phyloP scores from a whole-genome alignment of 129 eudicot species.

The Sambucus nigra region DNA sequence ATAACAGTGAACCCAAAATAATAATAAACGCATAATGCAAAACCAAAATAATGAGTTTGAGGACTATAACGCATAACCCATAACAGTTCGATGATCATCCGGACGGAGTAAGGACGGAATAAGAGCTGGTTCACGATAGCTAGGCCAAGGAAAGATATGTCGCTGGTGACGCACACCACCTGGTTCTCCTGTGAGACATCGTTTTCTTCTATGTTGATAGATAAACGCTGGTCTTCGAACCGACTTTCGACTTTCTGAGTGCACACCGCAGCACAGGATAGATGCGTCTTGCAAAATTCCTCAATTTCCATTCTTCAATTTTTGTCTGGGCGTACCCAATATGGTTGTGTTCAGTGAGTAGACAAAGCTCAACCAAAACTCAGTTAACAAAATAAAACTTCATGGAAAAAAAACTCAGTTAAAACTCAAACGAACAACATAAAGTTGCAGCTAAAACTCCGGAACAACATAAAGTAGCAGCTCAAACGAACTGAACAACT shows the following conservation, averaged over 20 bases:
- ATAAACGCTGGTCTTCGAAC: conserved; percentile 1
- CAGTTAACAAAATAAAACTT: background rate
- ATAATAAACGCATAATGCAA: no score
- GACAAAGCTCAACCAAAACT: background rate
- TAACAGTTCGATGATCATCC: conserved; percentile 59
- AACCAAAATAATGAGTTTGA: no score
- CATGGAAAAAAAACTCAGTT: background rate
- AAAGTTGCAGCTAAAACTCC: no score
- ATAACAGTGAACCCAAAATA: no score
- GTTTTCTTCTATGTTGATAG: conserved; percentile 6
- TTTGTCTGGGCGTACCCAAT: conserved; percentile 40
- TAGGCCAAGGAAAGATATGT: conserved; percentile 58
- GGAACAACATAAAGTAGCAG: no score
- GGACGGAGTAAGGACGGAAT: conserved; percentile 56
- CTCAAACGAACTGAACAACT: no score
- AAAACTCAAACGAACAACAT: background rate
- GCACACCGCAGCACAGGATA: conserved; percentile 45
- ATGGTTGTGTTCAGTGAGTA: no score
- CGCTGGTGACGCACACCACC: conserved; percentile 79
- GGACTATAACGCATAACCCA: no score
- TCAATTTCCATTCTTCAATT: conserved; percentile 47
- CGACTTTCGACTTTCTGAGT: conserved; percentile 26
- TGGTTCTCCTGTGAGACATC: conserved; percentile 25
- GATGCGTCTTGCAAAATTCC: conserved; percentile 56
- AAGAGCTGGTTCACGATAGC: conserved; percentile 64